Percentiles rank a stretch among this genome's conserved stretches.
These are phyloP conservation scores for Glebionis coronaria DNA, from an alignment of 129 eudicot genomes.

Conservation along the genomic window DNA sequence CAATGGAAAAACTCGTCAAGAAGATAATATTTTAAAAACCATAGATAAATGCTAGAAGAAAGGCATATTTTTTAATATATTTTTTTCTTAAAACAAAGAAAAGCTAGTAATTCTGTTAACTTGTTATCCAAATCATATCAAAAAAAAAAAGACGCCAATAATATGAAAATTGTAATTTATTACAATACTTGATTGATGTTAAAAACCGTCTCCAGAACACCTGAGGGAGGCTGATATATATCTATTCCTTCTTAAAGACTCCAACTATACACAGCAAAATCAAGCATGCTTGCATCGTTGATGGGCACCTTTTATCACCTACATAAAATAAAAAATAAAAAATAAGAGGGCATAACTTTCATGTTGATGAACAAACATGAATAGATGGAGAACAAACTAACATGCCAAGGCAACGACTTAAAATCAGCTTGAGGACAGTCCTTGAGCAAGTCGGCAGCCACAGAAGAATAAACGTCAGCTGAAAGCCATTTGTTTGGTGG, in stretches of 20 bases:
- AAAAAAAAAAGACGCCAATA: too few relatives aligned
- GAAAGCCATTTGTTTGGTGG: constrained; percentile 11
- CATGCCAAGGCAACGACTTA: constrained; percentile 12
- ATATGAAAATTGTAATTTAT: background rate
- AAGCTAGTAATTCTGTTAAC: too few relatives aligned
- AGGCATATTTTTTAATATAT: too few relatives aligned
- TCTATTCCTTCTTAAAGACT: background rate
- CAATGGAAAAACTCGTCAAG: too few relatives aligned
- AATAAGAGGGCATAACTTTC: background rate
- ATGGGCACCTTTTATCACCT: constrained; percentile 1
- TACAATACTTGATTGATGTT: background rate
- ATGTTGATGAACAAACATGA: background rate
- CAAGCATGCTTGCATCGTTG: constrained; percentile 19
- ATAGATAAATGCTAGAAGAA: too few relatives aligned
- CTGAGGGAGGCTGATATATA: background rate
- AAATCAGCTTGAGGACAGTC: constrained; percentile 13
- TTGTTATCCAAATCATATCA: too few relatives aligned
- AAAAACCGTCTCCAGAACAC: too few relatives aligned
- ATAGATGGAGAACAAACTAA: background rate
- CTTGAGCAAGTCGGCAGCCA: constrained; percentile 21
- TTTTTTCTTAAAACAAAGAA: too few relatives aligned
- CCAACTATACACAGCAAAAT: constrained; percentile 14
- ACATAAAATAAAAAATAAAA: background rate
- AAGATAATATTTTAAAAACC: too few relatives aligned
- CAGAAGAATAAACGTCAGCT: background rate